These are phyloP conservation scores for Trichoderma afroharzianum DNA, from an alignment of 2,329 filamentous ascomycete species.

Conservation along the genomic window DNA sequence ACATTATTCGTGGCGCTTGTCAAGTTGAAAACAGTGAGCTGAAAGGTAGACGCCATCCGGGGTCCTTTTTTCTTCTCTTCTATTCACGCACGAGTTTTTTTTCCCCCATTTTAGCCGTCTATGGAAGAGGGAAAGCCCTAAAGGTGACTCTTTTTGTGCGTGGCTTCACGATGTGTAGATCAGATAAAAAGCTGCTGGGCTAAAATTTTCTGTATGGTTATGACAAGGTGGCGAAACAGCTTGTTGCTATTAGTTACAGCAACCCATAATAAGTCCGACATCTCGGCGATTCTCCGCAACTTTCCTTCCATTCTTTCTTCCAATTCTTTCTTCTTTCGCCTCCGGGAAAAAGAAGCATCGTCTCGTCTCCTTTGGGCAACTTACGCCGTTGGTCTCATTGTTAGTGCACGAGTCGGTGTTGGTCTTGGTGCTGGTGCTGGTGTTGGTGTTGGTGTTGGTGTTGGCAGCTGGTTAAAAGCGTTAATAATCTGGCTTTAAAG, in stretches of 20 bases:
- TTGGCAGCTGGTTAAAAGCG: neutral
- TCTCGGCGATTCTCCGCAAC: neutral
- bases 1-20: conserved; percentile 2
- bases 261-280: neutral
- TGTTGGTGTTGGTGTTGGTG: neutral
- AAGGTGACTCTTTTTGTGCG: neutral
- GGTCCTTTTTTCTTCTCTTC: neutral
- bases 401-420: neutral
- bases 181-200: neutral
- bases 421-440: neutral
- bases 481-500: neutral
- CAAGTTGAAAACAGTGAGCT: neutral
- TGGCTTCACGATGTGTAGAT: neutral
- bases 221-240: neutral
- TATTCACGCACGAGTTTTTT: neutral
- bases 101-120: neutral
- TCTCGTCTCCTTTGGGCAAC: neutral
- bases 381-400: neutral
- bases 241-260: neutral
- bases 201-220: neutral
- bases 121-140: neutral
- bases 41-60: conserved; percentile 1
- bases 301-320: neutral
- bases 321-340: neutral
- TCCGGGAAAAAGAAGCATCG: neutral